phyloP scores from a whole-genome alignment of 768 basidiomycete genomes.

The Thelephora aurantiotincta region DNA sequence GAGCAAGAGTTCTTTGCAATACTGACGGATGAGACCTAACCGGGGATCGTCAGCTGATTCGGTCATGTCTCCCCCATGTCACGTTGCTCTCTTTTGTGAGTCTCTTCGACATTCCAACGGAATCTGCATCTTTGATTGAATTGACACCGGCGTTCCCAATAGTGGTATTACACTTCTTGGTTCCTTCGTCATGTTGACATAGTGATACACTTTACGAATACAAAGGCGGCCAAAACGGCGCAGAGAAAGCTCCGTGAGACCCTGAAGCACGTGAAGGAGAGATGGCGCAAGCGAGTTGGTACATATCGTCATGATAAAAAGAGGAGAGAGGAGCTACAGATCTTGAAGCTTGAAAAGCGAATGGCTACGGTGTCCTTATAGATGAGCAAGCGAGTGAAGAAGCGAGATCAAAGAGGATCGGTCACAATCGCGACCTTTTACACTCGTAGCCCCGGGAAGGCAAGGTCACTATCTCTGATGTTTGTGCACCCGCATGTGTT shows the following conservation, averaged over 20 bases:
- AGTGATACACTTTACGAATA: background rate
- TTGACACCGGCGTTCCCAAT: too few relatives aligned
- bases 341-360: background rate
- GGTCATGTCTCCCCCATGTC: slow-evolving; percentile 1
- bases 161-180: background rate
- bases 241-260: background rate
- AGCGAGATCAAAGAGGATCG: background rate
- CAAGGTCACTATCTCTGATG: slow-evolving; percentile 1
- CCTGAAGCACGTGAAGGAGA: too few relatives aligned
- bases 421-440: background rate
- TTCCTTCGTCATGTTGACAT: too few relatives aligned
- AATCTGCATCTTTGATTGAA: too few relatives aligned
- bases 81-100: slow-evolving; percentile 4
- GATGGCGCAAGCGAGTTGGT: too few relatives aligned
- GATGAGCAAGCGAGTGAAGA: background rate
- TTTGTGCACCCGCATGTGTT: slow-evolving; percentile 77
- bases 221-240: background rate
- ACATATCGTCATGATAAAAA: background rate
- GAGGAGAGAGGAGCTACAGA: background rate
- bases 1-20: slow-evolving; percentile 94
- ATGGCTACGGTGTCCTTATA: background rate
- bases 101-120: background rate
- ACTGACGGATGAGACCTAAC: slow-evolving; percentile 83
- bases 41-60: slow-evolving; percentile 3
- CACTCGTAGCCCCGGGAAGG: background rate